Evolutionary conservation across 805 yeast species (phyloP), one percentile per base, ranked within the genome.

Genomic region (Pichia phayaonensis): DNA sequence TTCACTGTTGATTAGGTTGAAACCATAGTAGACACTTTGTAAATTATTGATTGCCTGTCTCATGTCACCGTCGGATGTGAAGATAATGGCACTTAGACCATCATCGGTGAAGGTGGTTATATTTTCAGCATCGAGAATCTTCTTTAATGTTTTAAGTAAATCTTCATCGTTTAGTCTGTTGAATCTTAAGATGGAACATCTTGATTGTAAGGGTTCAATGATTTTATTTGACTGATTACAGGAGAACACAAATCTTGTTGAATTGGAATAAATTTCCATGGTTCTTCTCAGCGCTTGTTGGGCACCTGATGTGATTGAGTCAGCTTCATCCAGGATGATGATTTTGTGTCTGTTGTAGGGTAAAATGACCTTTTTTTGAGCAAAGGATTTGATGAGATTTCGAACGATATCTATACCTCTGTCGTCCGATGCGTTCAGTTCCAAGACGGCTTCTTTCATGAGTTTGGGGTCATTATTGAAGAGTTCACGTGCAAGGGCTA

Each of bases 61-160:
- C 99, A 94, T 92, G 64, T 94, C 99, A 53, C 99, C 99, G 63
- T 94, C 99, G 0, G 97, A 95, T 0, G 97, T 84, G 69, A 94
- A 94, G 16, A 94, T 81, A 52, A 94, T 75, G 0, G 99, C 98
- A 57, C 89, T 89, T 36, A 94, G 69, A 0, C 99, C 99, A 65
- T 89, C 97, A 54, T 89, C 86, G 18, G 90, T 80, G 26, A 13
- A 51, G 66, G 80, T 86, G 61, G 88, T 73, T 15, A 92, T 86
- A 42, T 80, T 65, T 65, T 94, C 98, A 2, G 67, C 60, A 56
- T 83, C 74, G 44, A 83, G 76, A 22, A 94, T 77, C 59, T 87
- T 85, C 55, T 87, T 65, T 47, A 94, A 70, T 53, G 96, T 76
- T 56, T 80, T 76, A 61, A 90, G 73, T 1, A 94, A 89, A 66